Conservation (phyloP, 768 basidiomycete species). For the Boletellus ananiceps region DNA sequence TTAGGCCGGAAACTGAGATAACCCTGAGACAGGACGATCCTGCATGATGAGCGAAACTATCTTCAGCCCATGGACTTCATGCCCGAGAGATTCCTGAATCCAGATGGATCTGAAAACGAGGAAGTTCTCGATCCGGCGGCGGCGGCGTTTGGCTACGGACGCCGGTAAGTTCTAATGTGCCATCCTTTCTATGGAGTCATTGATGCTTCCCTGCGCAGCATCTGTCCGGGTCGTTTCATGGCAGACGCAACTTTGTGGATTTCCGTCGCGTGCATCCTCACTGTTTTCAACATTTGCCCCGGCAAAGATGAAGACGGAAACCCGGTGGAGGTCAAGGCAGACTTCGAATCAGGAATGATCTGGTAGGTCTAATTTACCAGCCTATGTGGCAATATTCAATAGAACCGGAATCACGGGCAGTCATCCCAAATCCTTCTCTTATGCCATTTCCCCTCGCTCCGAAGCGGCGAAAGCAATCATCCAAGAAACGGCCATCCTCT, state of each 20-base stretch:
- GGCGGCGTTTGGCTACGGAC: slow-evolving; percentile 35
- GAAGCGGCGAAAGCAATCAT: slow-evolving; percentile 24
- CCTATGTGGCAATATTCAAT: neutral
- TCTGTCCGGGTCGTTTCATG: slow-evolving; percentile 44
- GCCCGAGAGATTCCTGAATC: slow-evolving; percentile 37
- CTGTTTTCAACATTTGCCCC: slow-evolving; percentile 24
- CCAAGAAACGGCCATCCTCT: slow-evolving; percentile 25
- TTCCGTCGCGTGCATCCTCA: slow-evolving; percentile 28
- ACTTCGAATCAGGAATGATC: slow-evolving; percentile 29
- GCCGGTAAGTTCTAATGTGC: slow-evolving; percentile 20
- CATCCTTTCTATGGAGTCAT: neutral
- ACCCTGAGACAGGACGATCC: slow-evolving; percentile 30
- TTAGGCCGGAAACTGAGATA: slow-evolving; percentile 4
- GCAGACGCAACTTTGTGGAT: slow-evolving; percentile 39
- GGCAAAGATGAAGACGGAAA: slow-evolving; percentile 19
- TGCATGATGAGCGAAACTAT: slow-evolving; percentile 36
- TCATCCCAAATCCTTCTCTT: slow-evolving; percentile 31
- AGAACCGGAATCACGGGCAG: slow-evolving; percentile 9
- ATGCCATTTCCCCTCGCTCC: slow-evolving; percentile 29
- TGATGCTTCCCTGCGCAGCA: slow-evolving; percentile 13
- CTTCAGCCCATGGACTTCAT: slow-evolving; percentile 32
- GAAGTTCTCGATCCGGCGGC: slow-evolving; percentile 28
- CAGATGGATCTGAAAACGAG: slow-evolving; percentile 34
- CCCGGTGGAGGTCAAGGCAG: slow-evolving; percentile 16
- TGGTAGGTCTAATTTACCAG: slow-evolving; percentile 16